Evolutionary conservation across 176 grass and related monocot genomes (phyloP), one percentile per base, ranked within the genome.

Genomic region (Elymus sibiricus): DNA sequence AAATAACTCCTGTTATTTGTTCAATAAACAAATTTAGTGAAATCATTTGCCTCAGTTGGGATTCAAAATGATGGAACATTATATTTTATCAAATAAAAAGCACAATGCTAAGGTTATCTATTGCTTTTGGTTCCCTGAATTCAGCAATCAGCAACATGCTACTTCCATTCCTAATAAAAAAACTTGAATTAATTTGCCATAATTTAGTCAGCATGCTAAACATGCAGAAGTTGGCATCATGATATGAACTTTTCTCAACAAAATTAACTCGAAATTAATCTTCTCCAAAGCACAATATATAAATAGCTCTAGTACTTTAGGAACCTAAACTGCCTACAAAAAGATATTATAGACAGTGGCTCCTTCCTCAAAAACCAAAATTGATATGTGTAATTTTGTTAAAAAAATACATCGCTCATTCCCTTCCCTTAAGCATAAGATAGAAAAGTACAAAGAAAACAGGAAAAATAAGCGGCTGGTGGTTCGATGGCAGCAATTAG

Each of bases 301-400:
- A 59, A 59, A 78, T 78, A 78, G 31, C 10, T 77, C 49, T 58
- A 77, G 75, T 77, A 56, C 28, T 77, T 74, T 35, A 58, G 16
- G 55, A 77, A 77, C 11, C 44, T 59, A 59, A 78, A 8, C 53
- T 1, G 37, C 53, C 31, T 35, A 78, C 6, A 1, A 38, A 59
- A 38, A 15, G 1, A 59, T 26, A 73, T 73, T 25, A 37, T 14
- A 78, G 3, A 24, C 21, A 25, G 76, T 56, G 12, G 27, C 11
- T 71, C 32, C 8, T n/a, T 82, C 11, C 11, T 59, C 32, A 40
- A 27, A 59, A 56, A 28, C 26, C 80, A 32, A 69, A 56, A 51
- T 37, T 40, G 9, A 42, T 13, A 9, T 11, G 47, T 39, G 39
- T 49, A 53, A 37, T 9, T 80, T 80, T 4, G 29, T 19, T 66